Evolutionary conservation across 2,329 filamentous ascomycete species (phyloP), one percentile per base, ranked within the genome.

Genomic region (Eutypa lata): DNA sequence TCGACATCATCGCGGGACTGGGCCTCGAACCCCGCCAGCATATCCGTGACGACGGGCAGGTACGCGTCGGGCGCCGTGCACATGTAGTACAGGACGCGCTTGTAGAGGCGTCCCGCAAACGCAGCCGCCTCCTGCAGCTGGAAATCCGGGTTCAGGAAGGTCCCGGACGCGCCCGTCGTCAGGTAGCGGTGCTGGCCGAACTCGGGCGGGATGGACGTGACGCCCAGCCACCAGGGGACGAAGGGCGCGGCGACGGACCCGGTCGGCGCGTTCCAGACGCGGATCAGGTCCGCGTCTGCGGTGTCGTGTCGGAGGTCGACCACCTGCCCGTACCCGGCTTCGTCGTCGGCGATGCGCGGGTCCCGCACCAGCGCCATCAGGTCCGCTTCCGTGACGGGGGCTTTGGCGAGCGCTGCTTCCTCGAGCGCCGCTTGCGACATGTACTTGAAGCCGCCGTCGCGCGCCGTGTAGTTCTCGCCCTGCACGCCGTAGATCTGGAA

Each of bases 361-460:
- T 66, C 64, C 38, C 64, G 63, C 14, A 66, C 63, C 24, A 62
- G 58, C 53, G 71, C 69, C 58, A 76, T 75, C 2, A 80, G 65
- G 53, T 80, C 76, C 18, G 65, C 63, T 53, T 81, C 78, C 0
- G 76, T 77, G n/a, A 80, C 63, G 0, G 79, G 77, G 1, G 68
- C 71, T 64, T 76, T 78, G 16, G 71, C 75, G 13, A 55, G 55
- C 2, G 62, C 65, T 26, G 58, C 63, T 7, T 61, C 44, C 35
- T 65, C 63, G 3, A 65, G 57, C 8, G 49, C 52, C 11, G 60
- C 58, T 31, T 61, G 64, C n/a, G 64, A 64, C 64, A 65, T 65
- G 60, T 65, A 66, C 55, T 65, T 65, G 60, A 64, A 65, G 24
- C 63, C 64, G 16, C 64, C 63, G 38, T 64, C 59, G 21, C 62